Percentiles rank a stretch among this genome's conserved stretches.
These are phyloP conservation scores for Hymenochaete sp. DNA, from an alignment of 1,284 basidiomycete genomes.

Conservation along the genomic window DNA sequence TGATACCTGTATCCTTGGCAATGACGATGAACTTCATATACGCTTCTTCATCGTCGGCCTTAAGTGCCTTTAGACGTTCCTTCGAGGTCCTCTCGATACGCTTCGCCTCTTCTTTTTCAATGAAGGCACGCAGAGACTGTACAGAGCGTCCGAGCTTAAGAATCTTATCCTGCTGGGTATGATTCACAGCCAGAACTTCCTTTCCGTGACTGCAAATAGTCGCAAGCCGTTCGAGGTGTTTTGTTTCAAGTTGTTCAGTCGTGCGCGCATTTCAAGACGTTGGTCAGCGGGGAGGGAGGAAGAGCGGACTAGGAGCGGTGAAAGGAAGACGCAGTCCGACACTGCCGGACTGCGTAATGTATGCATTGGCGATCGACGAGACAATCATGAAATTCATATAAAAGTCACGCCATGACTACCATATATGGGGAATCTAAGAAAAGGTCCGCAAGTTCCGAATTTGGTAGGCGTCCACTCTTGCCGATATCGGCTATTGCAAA, in stretches of 20 bases:
- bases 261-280: slow-evolving; percentile 86
- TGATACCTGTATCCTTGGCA: slow-evolving; percentile 98
- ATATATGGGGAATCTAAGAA: too few species aligned
- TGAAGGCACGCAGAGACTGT: slow-evolving; percentile 76
- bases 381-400: too few species aligned
- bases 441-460: too few species aligned
- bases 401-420: too few species aligned
- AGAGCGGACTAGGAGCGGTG: too few species aligned
- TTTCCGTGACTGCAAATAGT: slow-evolving; percentile 85
- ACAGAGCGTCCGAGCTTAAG: slow-evolving; percentile 82
- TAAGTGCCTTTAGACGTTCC: slow-evolving; percentile 96
- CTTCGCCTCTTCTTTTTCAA: slow-evolving; percentile 99
- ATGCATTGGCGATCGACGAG: too few species aligned
- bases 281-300: too few species aligned
- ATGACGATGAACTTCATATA: slow-evolving; percentile 99
- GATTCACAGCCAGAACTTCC: slow-evolving; percentile 59
- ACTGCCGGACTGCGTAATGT: too few species aligned
- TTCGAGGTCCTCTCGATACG: slow-evolving; percentile 93
- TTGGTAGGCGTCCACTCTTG: too few species aligned
- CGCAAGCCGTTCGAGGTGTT: slow-evolving; percentile 90
- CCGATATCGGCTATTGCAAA: too few species aligned
- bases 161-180: slow-evolving; percentile 68
- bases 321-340: too few species aligned
- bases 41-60: slow-evolving; percentile 98
- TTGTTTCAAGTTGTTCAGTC: slow-evolving; percentile 88